phyloP scores from a whole-genome alignment of 2,329 filamentous ascomycete species.

The Alternaria conjuncta region DNA sequence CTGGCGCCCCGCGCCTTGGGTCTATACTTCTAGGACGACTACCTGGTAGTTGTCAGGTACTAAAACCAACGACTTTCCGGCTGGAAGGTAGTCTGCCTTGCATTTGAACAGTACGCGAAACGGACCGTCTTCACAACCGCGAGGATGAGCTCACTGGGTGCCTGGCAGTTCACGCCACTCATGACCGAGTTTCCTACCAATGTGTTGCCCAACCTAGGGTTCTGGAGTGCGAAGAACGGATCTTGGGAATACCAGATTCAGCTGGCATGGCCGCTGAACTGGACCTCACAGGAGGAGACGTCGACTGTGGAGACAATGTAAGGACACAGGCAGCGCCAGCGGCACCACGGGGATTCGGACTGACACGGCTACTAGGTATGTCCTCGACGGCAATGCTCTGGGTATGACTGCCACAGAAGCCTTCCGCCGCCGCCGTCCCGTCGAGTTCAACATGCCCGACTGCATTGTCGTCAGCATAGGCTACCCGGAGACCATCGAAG shows the following conservation, averaged over 20 bases:
- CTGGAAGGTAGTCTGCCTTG: neutral
- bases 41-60: neutral
- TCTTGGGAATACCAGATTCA: slow-evolving; percentile 46
- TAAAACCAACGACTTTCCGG: slow-evolving; percentile 1
- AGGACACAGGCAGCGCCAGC: slow-evolving; percentile 1
- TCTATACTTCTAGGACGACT: neutral
- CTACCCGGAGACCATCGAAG: slow-evolving; percentile 35
- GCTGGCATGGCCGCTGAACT: slow-evolving; percentile 42
- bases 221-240: slow-evolving; percentile 41
- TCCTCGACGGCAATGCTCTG: slow-evolving; percentile 43
- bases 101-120: neutral
- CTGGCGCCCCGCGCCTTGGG: slow-evolving; percentile 8
- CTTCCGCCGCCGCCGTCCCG: slow-evolving; percentile 36
- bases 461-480: slow-evolving; percentile 42
- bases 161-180: slow-evolving; percentile 39
- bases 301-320: slow-evolving; percentile 42
- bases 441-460: slow-evolving; percentile 40
- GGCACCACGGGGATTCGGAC: neutral
- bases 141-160: slow-evolving; percentile 29
- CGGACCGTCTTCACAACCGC: neutral
- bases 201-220: slow-evolving; percentile 38
- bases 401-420: slow-evolving; percentile 38
- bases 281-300: slow-evolving; percentile 32
- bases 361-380: slow-evolving; percentile 31
- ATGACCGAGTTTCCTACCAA: slow-evolving; percentile 29